phyloP scores from a whole-genome alignment of 2,329 filamentous ascomycete genomes.

The Beauveria sp. region DNA sequence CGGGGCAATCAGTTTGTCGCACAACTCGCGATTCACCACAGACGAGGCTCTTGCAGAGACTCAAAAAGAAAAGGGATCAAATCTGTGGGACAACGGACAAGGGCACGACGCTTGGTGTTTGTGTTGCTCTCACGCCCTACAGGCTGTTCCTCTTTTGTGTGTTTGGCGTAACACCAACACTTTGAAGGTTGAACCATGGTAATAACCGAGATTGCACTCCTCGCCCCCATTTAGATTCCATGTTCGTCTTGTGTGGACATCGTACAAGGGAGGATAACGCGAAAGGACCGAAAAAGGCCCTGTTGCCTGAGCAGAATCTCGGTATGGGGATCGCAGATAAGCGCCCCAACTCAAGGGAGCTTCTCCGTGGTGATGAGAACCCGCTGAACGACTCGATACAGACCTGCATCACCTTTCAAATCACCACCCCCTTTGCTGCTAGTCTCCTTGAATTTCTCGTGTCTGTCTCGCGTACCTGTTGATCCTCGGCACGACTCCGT shows the following conservation, averaged over 20 bases:
- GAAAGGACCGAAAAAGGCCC: not conserved
- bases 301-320: not conserved
- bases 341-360: not conserved
- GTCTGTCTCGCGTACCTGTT: constrained; percentile 7
- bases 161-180: not conserved
- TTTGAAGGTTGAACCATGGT: not conserved
- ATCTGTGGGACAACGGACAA: not conserved
- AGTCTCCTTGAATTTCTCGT: not conserved
- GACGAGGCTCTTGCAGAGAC: not conserved
- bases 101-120: not conserved
- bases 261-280: not conserved
- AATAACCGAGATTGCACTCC: not conserved
- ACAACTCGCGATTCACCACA: not conserved
- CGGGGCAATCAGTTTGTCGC: not conserved
- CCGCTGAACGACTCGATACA: not conserved
- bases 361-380: not conserved
- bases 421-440: not conserved
- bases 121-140: not conserved
- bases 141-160: not conserved
- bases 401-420: not conserved
- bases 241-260: not conserved
- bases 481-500: not conserved
- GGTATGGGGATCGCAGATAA: not conserved
- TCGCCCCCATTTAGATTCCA: not conserved
- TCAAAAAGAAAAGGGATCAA: too few relatives aligned